Evolutionary conservation across 495 filamentous ascomycete genomes (phyloP).

Genomic region (Penicillium fimorum): DNA sequence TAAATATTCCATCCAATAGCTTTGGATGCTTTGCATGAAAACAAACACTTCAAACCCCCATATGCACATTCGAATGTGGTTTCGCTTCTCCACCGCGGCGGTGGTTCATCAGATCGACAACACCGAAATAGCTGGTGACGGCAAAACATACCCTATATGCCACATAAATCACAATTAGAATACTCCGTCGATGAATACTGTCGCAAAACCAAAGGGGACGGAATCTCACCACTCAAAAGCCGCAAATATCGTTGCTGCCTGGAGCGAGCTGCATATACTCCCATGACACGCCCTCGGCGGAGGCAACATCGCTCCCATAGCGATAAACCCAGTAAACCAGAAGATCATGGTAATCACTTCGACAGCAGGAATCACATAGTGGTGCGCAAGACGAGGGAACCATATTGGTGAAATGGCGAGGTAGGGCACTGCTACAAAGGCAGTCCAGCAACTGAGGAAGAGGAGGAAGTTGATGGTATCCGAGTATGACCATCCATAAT

Average conservation of each 20-base stretch:
- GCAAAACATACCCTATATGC: constrained; percentile 50
- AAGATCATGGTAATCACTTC: constrained; percentile 76
- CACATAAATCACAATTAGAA: constrained; percentile 2
- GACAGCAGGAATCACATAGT: constrained; percentile 60
- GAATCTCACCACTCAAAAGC: constrained; percentile 56
- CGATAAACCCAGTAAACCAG: constrained; percentile 85
- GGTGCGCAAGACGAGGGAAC: constrained; percentile 56
- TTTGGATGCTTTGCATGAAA: not conserved
- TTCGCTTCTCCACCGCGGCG: constrained; percentile 22
- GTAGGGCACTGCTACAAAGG: constrained; percentile 63
- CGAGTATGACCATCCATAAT: constrained; percentile 30
- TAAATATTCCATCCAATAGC: not conserved
- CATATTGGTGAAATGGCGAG: constrained; percentile 62
- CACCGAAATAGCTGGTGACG: constrained; percentile 35
- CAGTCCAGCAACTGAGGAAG: constrained; percentile 70
- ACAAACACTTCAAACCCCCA: constrained; percentile 18
- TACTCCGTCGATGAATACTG: not conserved
- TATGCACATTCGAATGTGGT: constrained; percentile 23
- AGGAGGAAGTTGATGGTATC: constrained; percentile 66
- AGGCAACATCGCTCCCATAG: constrained; percentile 60
- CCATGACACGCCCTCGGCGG: constrained; percentile 45
- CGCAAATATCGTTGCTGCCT: constrained; percentile 54
- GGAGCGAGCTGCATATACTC: constrained; percentile 47
- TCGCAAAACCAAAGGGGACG: not conserved
- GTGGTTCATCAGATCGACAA: constrained; percentile 23